Conservation (phyloP, 1,284 basidiomycete species). For the Prillingera fragicola region DNA sequence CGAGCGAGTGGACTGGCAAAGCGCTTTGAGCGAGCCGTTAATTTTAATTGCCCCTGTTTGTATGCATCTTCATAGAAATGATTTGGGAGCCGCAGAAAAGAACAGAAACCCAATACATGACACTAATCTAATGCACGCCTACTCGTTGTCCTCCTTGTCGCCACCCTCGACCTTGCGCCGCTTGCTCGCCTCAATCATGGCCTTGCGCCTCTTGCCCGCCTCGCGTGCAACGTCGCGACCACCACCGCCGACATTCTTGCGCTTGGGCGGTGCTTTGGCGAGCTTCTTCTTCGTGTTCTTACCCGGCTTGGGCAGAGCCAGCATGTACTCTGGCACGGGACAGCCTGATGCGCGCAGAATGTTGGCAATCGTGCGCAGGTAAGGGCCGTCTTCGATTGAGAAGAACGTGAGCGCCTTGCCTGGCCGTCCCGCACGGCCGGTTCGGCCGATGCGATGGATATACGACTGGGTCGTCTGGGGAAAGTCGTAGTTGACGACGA, state of each 20-base stretch:
- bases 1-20: conserved; percentile 14
- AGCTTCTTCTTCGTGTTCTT: conserved; percentile 81
- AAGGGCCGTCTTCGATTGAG: conserved; percentile 85
- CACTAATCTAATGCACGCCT: too few species aligned
- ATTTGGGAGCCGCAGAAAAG: too few species aligned
- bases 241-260: conserved; percentile 66
- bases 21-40: too few species aligned
- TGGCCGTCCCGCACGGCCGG: conserved; percentile 83
- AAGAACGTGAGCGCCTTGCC: conserved; percentile 94
- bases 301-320: conserved; percentile 76
- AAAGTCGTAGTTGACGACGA: conserved; percentile 94
- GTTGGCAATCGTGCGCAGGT: conserved; percentile 92
- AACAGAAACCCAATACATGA: too few species aligned
- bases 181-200: conserved; percentile 48
- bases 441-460: conserved; percentile 91
- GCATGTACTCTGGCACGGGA: conserved; percentile 82
- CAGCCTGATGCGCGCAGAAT: conserved; percentile 86
- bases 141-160: conserved; percentile 2
- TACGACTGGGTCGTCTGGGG: conserved; percentile 91
- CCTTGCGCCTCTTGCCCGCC: conserved; percentile 68
- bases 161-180: conserved; percentile 27
- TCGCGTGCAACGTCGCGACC: conserved; percentile 61
- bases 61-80: too few species aligned
- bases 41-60: too few species aligned
- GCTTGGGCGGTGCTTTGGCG: conserved; percentile 67